Evolutionary conservation across 2,329 filamentous ascomycete genomes (phyloP).

Genomic region (Ascochyta fabae): DNA sequence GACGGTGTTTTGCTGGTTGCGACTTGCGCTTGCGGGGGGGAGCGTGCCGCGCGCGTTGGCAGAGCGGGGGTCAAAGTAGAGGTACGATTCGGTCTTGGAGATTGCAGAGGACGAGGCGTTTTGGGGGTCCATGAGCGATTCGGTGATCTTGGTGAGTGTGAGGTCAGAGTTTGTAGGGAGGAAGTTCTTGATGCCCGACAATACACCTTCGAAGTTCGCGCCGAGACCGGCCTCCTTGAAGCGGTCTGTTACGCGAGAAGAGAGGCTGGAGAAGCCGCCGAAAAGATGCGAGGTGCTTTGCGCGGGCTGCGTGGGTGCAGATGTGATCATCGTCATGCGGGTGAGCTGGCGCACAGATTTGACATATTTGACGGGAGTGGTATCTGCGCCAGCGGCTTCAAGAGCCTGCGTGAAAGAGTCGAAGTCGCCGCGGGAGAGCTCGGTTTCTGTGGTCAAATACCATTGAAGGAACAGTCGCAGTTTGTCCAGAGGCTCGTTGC

Average conservation of each 20-base stretch:
- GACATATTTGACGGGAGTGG: conserved; percentile 81
- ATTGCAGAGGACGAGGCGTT: conserved; percentile 90
- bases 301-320: conserved; percentile 71
- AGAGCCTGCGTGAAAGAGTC: conserved; percentile 86
- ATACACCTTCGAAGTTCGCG: conserved; percentile 89
- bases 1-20: conserved; percentile 50
- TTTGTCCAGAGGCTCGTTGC: conserved; percentile 85
- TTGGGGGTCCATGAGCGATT: conserved; percentile 96
- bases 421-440: conserved; percentile 82
- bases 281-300: conserved; percentile 80
- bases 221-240: conserved; percentile 89
- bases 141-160: conserved; percentile 96
- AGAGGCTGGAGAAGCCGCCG: conserved; percentile 89
- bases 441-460: conserved; percentile 86
- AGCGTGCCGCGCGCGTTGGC: conserved; percentile 92
- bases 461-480: conserved; percentile 95
- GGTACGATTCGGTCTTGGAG: conserved; percentile 92
- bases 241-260: conserved; percentile 88
- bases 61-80: conserved; percentile 95
- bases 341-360: conserved; percentile 85
- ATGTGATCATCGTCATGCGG: conserved; percentile 97
- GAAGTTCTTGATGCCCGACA: conserved; percentile 97
- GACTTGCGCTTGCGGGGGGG: conserved; percentile 73
- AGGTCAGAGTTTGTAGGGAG: conserved; percentile 94
- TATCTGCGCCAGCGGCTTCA: conserved; percentile 75